phyloP scores from a whole-genome alignment of 2,329 filamentous ascomycete genomes.

The Monosporascus sp. region DNA sequence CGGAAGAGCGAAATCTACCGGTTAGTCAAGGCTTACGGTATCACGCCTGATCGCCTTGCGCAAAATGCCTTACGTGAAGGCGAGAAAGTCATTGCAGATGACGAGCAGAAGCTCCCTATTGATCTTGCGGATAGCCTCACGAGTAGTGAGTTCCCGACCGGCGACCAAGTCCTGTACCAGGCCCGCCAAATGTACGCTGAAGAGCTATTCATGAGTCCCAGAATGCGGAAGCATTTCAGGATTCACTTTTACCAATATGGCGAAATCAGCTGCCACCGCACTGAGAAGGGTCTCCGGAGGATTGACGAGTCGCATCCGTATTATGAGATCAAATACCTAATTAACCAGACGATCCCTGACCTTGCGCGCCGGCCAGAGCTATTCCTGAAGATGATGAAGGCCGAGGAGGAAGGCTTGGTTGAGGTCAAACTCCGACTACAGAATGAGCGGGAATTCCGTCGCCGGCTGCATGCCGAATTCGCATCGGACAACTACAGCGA shows the following conservation, averaged over 20 bases:
- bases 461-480: slow-evolving; percentile 75
- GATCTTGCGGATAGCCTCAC: slow-evolving; percentile 80
- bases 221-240: slow-evolving; percentile 83
- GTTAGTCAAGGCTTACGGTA: slow-evolving; percentile 84
- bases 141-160: slow-evolving; percentile 68
- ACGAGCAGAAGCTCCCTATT: slow-evolving; percentile 72
- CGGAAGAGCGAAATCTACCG: slow-evolving; percentile 74
- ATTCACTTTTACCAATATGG: slow-evolving; percentile 78
- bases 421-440: slow-evolving; percentile 78
- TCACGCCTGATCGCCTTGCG: slow-evolving; percentile 82
- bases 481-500: slow-evolving; percentile 95
- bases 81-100: slow-evolving; percentile 77
- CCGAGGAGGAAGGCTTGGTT: slow-evolving; percentile 87
- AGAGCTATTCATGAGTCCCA: slow-evolving; percentile 81
- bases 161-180: slow-evolving; percentile 68
- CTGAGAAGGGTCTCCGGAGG: slow-evolving; percentile 86
- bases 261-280: slow-evolving; percentile 80
- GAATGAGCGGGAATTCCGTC: slow-evolving; percentile 69
- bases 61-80: slow-evolving; percentile 78
- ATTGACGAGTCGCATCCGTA: slow-evolving; percentile 95
- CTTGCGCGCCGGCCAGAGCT: slow-evolving; percentile 80
- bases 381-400: slow-evolving; percentile 95
- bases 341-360: slow-evolving; percentile 79
- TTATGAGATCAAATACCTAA: slow-evolving; percentile 96
- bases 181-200: slow-evolving; percentile 87